Percentiles rank a stretch among this genome's conserved stretches.
Evolutionary conservation across 441 rosid species (phyloP).

Genomic region (Corymbia citriodora): DNA sequence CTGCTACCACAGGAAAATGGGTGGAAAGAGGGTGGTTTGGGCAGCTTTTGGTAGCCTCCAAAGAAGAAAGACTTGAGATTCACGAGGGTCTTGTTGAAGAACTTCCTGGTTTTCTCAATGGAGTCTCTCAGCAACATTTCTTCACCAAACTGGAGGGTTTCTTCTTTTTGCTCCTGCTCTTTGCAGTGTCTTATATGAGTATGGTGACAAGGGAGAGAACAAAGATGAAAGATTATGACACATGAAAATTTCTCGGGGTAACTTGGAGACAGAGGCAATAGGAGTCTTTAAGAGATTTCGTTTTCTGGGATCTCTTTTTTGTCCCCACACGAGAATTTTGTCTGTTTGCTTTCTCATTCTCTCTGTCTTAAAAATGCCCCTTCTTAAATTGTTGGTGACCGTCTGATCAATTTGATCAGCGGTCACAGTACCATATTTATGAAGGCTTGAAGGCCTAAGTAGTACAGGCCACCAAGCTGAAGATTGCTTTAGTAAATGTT

Average conservation of each 20-base stretch:
- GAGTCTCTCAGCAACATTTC: slow-evolving; percentile 58
- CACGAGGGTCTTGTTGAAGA: slow-evolving; percentile 44
- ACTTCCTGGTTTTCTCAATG: slow-evolving; percentile 42
- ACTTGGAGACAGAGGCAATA: slow-evolving; percentile 14
- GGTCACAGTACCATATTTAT: neutral
- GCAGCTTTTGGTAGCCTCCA: slow-evolving; percentile 45
- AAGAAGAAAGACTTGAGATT: slow-evolving; percentile 46
- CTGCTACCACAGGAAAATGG: slow-evolving; percentile 45
- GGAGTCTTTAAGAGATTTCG: slow-evolving; percentile 10
- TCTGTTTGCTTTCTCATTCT: slow-evolving; percentile 7
- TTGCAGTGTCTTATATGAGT: neutral
- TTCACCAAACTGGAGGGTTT: neutral
- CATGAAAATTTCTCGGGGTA: slow-evolving; percentile 5
- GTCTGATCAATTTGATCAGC: slow-evolving; percentile 19
- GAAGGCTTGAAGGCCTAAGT: neutral
- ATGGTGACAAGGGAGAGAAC: neutral
- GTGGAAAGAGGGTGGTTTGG: slow-evolving; percentile 36
- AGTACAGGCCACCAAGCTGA: neutral
- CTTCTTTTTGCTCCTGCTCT: neutral
- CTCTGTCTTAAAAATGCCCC: neutral
- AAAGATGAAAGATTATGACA: slow-evolving; percentile 19
- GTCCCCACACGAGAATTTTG: neutral
- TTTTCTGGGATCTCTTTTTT: neutral
- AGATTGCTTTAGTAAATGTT: neutral
- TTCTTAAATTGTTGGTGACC: slow-evolving; percentile 7